These are phyloP conservation scores for Vigna nakashimae DNA, from an alignment of 306 rosid genomes.

Conservation along the genomic window DNA sequence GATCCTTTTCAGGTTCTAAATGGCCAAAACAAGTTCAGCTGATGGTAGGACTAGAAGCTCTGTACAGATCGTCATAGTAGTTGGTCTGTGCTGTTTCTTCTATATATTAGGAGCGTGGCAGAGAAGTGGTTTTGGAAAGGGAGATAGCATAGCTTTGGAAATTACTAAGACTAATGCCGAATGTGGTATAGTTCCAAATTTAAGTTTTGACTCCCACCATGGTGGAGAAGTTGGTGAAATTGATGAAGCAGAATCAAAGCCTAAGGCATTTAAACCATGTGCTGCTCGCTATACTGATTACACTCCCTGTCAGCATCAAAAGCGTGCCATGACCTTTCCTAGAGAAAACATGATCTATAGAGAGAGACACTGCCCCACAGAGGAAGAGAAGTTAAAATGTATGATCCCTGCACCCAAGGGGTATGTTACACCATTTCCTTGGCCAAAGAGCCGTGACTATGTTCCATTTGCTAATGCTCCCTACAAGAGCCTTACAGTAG, in stretches of 20 bases:
- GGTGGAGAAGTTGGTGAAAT: constrained; percentile 50
- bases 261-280: constrained; percentile 64
- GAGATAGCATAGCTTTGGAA: constrained; percentile 82
- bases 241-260: constrained; percentile 48
- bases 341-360: constrained; percentile 80
- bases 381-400: constrained; percentile 77
- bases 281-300: constrained; percentile 64
- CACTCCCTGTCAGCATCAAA: constrained; percentile 91
- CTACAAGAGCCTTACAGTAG: constrained; percentile 88
- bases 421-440: constrained; percentile 87
- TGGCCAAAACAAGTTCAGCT: constrained; percentile 72
- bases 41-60: constrained; percentile 86
- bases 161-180: constrained; percentile 66
- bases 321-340: constrained; percentile 88
- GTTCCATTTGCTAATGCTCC: constrained; percentile 93
- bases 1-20: constrained; percentile 57
- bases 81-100: constrained; percentile 88
- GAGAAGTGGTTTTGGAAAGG: constrained; percentile 92
- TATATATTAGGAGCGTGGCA: constrained; percentile 94
- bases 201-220: constrained; percentile 55
- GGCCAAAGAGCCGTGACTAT: constrained; percentile 93
- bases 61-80: constrained; percentile 75
- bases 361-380: constrained; percentile 84
- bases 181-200: constrained; percentile 56
- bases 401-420: constrained; percentile 90